phyloP scores from a whole-genome alignment of 2,329 filamentous ascomycete species.

The Ophiocordyceps camponoti-leonardi region DNA sequence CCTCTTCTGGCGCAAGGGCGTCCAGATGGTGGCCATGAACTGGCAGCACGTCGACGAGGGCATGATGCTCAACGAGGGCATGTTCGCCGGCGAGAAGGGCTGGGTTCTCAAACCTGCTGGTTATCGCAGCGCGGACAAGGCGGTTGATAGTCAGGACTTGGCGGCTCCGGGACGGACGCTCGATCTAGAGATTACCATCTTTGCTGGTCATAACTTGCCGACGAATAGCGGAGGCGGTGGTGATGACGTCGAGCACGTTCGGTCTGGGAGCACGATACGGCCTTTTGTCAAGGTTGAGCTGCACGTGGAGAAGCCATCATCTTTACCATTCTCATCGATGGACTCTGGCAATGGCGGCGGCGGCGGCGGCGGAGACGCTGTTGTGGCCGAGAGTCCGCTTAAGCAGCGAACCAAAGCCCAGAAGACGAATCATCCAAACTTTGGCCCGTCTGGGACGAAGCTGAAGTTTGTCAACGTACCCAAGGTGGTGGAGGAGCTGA shows the following conservation, averaged over 20 bases:
- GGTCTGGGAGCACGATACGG: conserved; percentile 26
- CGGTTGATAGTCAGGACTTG: conserved; percentile 22
- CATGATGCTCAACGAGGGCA: conserved; percentile 93
- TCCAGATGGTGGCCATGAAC: conserved; percentile 96
- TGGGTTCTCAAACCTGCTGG: conserved; percentile 74
- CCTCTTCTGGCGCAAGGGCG: conserved; percentile 79
- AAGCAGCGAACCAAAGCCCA: conserved; percentile 39
- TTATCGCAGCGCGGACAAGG: conserved; percentile 38
- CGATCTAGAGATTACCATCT: conserved; percentile 52
- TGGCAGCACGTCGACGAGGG: conserved; percentile 92
- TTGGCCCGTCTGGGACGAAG: conserved; percentile 30
- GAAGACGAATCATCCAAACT: conserved; percentile 46
- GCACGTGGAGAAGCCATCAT: conserved; percentile 47
- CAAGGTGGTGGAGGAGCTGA: conserved; percentile 49
- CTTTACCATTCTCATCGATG: conserved; percentile 6
- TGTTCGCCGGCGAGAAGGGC: conserved; percentile 77
- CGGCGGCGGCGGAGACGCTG: too few relatives aligned
- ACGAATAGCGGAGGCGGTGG: conserved; percentile 14
- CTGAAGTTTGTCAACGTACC: conserved; percentile 40
- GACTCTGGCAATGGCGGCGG: conserved; percentile 15
- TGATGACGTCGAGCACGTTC: conserved; percentile 14
- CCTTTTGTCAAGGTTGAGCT: conserved; percentile 67
- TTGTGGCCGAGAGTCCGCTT: conserved; percentile 32
- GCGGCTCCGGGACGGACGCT: conserved; percentile 35
- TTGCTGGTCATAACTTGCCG: conserved; percentile 57